phyloP scores from a whole-genome alignment of 1,284 basidiomycete species.

The Moniliella sp. region DNA sequence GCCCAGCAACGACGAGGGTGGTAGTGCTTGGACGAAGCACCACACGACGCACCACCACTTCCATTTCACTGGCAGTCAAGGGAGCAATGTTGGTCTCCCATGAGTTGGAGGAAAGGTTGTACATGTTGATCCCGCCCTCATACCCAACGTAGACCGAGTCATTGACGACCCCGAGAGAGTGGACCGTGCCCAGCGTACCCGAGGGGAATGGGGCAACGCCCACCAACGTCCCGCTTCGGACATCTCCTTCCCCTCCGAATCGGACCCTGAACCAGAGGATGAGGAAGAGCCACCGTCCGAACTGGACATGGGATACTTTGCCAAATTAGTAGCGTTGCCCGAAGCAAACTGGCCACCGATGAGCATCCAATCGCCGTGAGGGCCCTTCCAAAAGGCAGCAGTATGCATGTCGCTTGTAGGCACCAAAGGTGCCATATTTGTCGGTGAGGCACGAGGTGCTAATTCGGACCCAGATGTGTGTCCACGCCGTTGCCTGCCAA shows the following conservation, averaged over 20 bases:
- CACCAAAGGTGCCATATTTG: no score
- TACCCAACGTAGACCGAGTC: constrained; percentile 22
- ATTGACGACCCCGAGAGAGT: constrained; percentile 35
- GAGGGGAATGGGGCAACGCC: no score
- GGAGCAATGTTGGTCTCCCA: constrained; percentile 16
- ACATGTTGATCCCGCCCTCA: constrained; percentile 18
- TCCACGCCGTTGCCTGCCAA: no score
- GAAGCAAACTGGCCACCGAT: constrained; percentile 77
- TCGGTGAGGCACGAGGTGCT: no score
- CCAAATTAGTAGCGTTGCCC: no score
- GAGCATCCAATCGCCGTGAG: constrained; percentile 39
- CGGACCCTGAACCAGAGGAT: no score
- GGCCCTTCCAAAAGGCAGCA: constrained; percentile 79
- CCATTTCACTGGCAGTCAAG: constrained; percentile 4
- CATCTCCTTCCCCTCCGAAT: no score
- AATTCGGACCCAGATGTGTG: no score
- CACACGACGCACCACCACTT: constrained; percentile 55
- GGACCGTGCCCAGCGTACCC: constrained; percentile 41
- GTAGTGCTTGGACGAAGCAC: constrained; percentile 46
- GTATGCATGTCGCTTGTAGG: no score
- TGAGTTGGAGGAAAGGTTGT: constrained; percentile 11
- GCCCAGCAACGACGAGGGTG: constrained; percentile 59
- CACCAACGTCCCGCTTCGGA: no score
- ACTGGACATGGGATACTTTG: no score
- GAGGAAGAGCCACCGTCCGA: no score